Percentiles rank a stretch among this genome's conserved stretches.
phyloP scores from a whole-genome alignment of 2,329 filamentous ascomycete species.

The Colletotrichum tabaci region DNA sequence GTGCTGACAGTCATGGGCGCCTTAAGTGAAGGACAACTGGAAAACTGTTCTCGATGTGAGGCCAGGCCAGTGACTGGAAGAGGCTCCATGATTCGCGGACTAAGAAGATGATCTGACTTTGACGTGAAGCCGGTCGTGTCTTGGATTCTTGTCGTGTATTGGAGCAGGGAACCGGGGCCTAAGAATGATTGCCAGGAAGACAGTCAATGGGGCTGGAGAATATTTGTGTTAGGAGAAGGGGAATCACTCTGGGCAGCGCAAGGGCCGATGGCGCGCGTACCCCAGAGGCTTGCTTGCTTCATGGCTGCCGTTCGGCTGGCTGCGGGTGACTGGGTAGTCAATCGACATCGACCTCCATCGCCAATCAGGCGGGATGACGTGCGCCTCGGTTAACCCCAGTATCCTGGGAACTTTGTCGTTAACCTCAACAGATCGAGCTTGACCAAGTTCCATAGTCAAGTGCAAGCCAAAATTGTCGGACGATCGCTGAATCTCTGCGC shows the following conservation, averaged over 20 bases:
- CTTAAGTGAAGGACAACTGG: slow-evolving; percentile 9
- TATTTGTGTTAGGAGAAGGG: slow-evolving; percentile 16
- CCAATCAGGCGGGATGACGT: slow-evolving; percentile 41
- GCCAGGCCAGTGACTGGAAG: background rate
- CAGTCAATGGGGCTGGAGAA: slow-evolving; percentile 27
- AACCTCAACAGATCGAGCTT: slow-evolving; percentile 31
- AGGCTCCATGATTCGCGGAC: slow-evolving; percentile 6
- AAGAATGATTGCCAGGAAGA: slow-evolving; percentile 14
- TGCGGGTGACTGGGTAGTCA: slow-evolving; percentile 36
- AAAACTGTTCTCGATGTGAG: background rate
- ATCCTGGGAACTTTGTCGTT: slow-evolving; percentile 40
- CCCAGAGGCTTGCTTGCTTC: slow-evolving; percentile 20
- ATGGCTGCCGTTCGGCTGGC: slow-evolving; percentile 32
- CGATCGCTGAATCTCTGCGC: slow-evolving; percentile 34
- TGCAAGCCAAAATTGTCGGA: slow-evolving; percentile 32
- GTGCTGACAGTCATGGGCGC: slow-evolving; percentile 13
- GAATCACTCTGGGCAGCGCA: slow-evolving; percentile 7
- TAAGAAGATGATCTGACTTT: slow-evolving; percentile 14
- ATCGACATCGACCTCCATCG: slow-evolving; percentile 35
- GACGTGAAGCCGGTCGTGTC: slow-evolving; percentile 34
- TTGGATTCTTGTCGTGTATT: slow-evolving; percentile 30
- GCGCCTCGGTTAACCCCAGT: slow-evolving; percentile 40
- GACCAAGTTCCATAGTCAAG: slow-evolving; percentile 9
- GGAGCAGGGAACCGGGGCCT: slow-evolving; percentile 25
- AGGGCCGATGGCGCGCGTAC: slow-evolving; percentile 32